These are phyloP conservation scores for Purpureocillium takamizusanense DNA, from an alignment of 2,329 filamentous ascomycete genomes.

Conservation along the genomic window DNA sequence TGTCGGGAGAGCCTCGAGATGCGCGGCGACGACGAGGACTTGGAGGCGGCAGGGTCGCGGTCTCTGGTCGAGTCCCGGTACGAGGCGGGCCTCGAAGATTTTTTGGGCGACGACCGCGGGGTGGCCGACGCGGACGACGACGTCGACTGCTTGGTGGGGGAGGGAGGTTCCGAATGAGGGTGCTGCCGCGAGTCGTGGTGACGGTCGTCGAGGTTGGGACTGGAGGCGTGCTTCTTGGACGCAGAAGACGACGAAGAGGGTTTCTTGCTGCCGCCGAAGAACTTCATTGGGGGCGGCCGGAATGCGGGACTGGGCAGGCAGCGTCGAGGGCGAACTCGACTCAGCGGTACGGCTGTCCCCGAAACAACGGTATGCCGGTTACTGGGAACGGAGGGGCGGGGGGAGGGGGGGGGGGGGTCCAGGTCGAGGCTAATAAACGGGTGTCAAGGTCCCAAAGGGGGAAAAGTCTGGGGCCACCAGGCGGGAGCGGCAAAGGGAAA, in stretches of 20 bases:
- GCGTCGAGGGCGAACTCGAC: conserved; percentile 7
- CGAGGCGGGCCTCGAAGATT: conserved; percentile 20
- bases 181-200: conserved; percentile 27
- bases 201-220: conserved; percentile 22
- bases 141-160: conserved; percentile 27
- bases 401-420: too few species aligned
- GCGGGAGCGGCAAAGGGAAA: neutral
- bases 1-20: conserved; percentile 38
- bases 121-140: conserved; percentile 3
- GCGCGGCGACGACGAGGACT: conserved; percentile 22
- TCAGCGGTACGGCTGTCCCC: conserved; percentile 19
- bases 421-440: conserved; percentile 18
- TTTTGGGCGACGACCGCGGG: conserved; percentile 18
- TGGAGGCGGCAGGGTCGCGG: conserved; percentile 2
- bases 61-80: conserved; percentile 14
- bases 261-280: conserved; percentile 38
- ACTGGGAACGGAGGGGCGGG: conserved; percentile 10
- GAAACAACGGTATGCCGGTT: conserved; percentile 31
- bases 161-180: conserved; percentile 25
- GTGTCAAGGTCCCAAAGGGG: conserved; percentile 15
- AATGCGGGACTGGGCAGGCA: conserved; percentile 5
- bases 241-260: conserved; percentile 12
- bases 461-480: conserved; percentile 1
- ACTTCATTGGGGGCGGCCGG: conserved; percentile 35
- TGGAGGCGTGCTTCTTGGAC: conserved; percentile 30